Evolutionary conservation across 1,284 basidiomycete species (phyloP).

Genomic region (Rhodotorula glutinis): DNA sequence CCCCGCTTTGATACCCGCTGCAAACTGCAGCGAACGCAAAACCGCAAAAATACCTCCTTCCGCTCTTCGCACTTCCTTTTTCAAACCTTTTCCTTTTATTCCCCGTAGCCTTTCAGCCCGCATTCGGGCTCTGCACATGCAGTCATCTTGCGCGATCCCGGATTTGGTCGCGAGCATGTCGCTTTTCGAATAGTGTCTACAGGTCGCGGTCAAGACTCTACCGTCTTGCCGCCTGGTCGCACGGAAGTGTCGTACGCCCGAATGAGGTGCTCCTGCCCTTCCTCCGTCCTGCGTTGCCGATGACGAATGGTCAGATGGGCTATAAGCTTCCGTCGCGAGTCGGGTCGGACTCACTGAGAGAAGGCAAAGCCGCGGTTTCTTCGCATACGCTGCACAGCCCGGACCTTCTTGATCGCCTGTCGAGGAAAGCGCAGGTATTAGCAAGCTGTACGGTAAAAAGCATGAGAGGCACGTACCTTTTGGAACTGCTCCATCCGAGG

Average conservation of each 20-base stretch:
- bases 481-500: conserved; percentile 88
- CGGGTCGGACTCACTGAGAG: conserved; percentile 62
- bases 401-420: conserved; percentile 93
- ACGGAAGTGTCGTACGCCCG: conserved; percentile 44
- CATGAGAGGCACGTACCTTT: conserved; percentile 37
- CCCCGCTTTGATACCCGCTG: too few relatives aligned
- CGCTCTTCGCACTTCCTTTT: too few relatives aligned
- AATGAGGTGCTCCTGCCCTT: conserved; percentile 46
- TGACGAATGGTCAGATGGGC: too few relatives aligned
- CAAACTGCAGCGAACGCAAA: too few relatives aligned
- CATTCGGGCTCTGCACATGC: too few relatives aligned
- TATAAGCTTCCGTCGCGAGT: too few relatives aligned
- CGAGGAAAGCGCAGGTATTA: neutral
- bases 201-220: conserved; percentile 1
- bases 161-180: too few relatives aligned
- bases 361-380: conserved; percentile 93
- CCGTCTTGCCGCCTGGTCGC: conserved; percentile 2
- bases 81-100: neutral
- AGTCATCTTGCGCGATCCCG: too few relatives aligned
- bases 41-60: neutral
- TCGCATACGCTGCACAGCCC: conserved; percentile 90
- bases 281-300: conserved; percentile 40
- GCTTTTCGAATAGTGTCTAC: neutral
- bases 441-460: too few relatives aligned
- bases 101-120: too few relatives aligned